Base-by-base conservation (phyloP, 2,329 filamentous ascomycete genomes). In the Aureobasidium uvarum region DNA sequence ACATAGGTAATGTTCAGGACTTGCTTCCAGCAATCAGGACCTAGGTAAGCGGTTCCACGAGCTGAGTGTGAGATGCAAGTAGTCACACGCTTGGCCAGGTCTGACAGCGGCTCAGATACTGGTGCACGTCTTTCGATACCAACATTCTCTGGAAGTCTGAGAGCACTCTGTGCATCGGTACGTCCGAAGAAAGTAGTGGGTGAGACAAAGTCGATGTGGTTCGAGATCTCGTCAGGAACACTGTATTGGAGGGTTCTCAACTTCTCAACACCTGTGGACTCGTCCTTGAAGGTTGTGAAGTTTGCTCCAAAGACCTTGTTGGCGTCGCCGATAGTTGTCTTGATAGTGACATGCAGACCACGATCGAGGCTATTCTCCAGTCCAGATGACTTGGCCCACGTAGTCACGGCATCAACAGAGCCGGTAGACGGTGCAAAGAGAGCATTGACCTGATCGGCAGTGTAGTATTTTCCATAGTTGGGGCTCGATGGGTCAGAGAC, bases 341-440 rank as follows among this genome's bases (percentile, higher is more conserved):
- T 76, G 71, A 89, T 85, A 67, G 81, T 84, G 70, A 90, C 78
- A 86, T 86, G 89, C 72, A 88, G 82, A 66, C 82, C 80, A 67
- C 81, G 76, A 14, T 84, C 77, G 55, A 83, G 76, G 18, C 86
- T 79, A 3, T 77, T 75, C 3, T 41, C 66, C 36, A 89, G 77
- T 41, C 81, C 82, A 63, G 83, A 80, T 28, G 77, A 71, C 36
- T 76, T 70, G 16, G 90, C 78, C 87, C 87, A 90, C 7, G 74
- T 72, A 3, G 84, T 68, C 20, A 89, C 80, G 2, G 78, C 77
- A 33, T 78, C 72, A 16, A 81, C 80, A 3, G 82, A 81, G 25
- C 81, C 77, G 0, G 77, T 72, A 3, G 79, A 75, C 0, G 86
- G 85, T 20, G 82, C 82, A 45, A 87, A 76, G 64, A 84, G 78